Percentiles rank a stretch among this genome's conserved stretches.
Conservation (phyloP, 495 filamentous ascomycete genomes). For the Trichoderma erinaceum region DNA sequence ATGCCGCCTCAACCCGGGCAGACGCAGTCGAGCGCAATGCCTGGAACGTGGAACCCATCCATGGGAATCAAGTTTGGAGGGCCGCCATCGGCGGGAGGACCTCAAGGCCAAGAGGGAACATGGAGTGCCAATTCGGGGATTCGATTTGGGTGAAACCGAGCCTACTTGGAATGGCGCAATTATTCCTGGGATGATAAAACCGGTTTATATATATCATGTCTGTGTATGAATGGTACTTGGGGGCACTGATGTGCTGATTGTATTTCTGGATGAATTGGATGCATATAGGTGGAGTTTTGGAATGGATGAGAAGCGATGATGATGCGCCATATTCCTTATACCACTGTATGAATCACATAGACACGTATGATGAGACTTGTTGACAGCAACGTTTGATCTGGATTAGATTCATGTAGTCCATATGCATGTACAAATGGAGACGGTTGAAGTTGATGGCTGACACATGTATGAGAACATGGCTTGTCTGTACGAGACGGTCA, state of each 20-base stretch:
- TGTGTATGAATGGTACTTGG: neutral
- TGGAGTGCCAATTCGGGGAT: slow-evolving; percentile 63
- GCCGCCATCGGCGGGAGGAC: slow-evolving; percentile 11
- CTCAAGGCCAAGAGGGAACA: slow-evolving; percentile 23
- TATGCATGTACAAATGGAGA: too few relatives aligned
- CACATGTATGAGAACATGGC: too few relatives aligned
- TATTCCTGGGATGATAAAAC: neutral
- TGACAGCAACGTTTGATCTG: too few relatives aligned
- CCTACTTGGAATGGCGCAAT: neutral
- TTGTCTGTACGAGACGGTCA: too few relatives aligned
- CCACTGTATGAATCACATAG: too few relatives aligned
- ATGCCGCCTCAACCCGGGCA: slow-evolving; percentile 45
- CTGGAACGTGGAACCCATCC: slow-evolving; percentile 59
- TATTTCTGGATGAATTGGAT: neutral
- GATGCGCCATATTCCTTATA: too few relatives aligned
- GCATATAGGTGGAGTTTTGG: neutral
- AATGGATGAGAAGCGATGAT: too few relatives aligned
- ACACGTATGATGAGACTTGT: too few relatives aligned
- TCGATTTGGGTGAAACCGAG: slow-evolving; percentile 46
- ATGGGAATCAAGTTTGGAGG: slow-evolving; percentile 70
- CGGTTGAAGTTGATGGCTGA: too few relatives aligned
- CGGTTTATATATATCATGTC: neutral
- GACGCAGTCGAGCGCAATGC: neutral
- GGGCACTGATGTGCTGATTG: neutral
- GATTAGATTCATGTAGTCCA: too few relatives aligned